Evolutionary conservation across 2,329 filamentous ascomycete genomes (phyloP), one percentile per base, ranked within the genome.

Genomic region (Xylariales sp.): DNA sequence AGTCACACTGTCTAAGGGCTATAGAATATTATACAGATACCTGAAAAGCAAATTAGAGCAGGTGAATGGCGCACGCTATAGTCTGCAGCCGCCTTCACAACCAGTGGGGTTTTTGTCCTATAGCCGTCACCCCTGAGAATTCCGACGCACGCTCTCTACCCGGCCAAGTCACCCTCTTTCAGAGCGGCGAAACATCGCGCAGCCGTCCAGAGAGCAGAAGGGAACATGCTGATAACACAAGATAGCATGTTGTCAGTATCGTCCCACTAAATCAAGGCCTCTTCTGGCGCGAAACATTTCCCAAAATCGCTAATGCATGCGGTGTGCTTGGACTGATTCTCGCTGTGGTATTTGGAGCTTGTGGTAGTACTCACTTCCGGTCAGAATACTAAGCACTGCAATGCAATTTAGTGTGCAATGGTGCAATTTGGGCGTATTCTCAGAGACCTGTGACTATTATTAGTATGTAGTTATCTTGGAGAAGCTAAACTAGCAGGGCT

Each of bases 321-420:
- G 53, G 41, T 12, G 2, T 64, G 12, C 23, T 63, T 10, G 64
- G 59, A 14, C n/a, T 67, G 9, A 23, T 67, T 23, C 55, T 67
- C 9, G 49, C 48, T 32, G 7, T 64, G 23, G 39, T 50, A 28
- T 36, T 67, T 12, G 64, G 64, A 6, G 28, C n/a, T 34, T n/a
- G n/a, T n/a, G n/a, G n/a, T n/a, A n/a, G n/a, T n/a, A n/a, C n/a
- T n/a, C n/a, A n/a, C n/a, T n/a, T n/a, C n/a, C n/a, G n/a, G n/a
- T n/a, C n/a, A n/a, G n/a, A n/a, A n/a, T n/a, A n/a, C n/a, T n/a
- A n/a, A n/a, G n/a, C n/a, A n/a, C n/a, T n/a, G n/a, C n/a, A n/a
- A n/a, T n/a, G n/a, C n/a, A n/a, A n/a, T n/a, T n/a, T n/a, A n/a
- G n/a, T n/a, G n/a, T n/a, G n/a, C n/a, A n/a, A n/a, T n/a, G n/a